Base-by-base conservation (phyloP, 257 asterid genomes). In the Vinca minor region DNA sequence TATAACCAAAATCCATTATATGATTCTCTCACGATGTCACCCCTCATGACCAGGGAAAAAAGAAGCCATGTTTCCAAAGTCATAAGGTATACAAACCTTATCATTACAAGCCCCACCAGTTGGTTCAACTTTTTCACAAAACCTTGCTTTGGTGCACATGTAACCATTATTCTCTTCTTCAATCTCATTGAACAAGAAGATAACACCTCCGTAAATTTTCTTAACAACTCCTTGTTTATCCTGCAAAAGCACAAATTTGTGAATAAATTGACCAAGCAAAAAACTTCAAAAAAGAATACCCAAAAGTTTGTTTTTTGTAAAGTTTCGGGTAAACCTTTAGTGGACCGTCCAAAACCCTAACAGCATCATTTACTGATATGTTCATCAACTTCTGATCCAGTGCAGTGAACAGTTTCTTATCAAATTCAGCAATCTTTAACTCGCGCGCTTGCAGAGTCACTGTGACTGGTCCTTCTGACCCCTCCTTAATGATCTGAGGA, bases 191-290 rank as follows among this genome's bases (percentile, higher is more conserved):
- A 66, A 75, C 65, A 93, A 54, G 77, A 89, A 89, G 68, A 93
- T 65, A 31, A 82, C 54, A 53, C 98, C 98, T 74, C 45, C 77
- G 78, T 89, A 93, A 61, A 89, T 89, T 71, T 82, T 85, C 77
- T 93, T 93, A 31, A 93, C 83, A 56, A 61, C 49, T 57, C 98
- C 98, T 82, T 85, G 81, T 63, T 74, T 87, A 70, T 81, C 98
- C 98, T 89, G 95, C 76, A 78, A 69, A 25, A 39, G 61, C 53
- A 65, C 39, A 57, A 55, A 12, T 47, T 64, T 29, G 71, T 61
- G 28, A 26, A 61, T 56, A 29, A 65, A 26, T 47, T 0, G n/a
- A 47, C 56, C 50, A 52, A 3, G 50, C 0, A 41, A 44, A 42
- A 45, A 25, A n/a, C n/a, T 28, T n/a, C 63, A 42, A 54, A 47